phyloP scores from a whole-genome alignment of 371 early-diverging fungal species.

The Mucor circinelloides region DNA sequence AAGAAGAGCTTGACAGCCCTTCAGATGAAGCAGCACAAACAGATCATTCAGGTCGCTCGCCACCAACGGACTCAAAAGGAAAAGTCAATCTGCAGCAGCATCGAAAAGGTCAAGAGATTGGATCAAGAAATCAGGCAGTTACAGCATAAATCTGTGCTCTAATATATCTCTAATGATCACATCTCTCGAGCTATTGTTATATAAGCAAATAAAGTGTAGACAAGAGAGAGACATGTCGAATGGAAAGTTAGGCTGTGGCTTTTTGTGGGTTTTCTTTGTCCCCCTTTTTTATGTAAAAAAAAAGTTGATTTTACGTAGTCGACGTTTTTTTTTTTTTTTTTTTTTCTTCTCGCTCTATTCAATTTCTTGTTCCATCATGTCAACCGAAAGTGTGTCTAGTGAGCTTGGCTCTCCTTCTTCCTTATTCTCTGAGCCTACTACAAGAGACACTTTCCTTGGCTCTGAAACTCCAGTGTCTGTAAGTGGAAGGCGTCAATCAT shows the following conservation, averaged over 20 bases:
- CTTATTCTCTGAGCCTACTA: constrained; percentile 3
- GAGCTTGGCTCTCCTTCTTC: neutral
- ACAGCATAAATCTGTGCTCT: neutral
- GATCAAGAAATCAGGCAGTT: neutral
- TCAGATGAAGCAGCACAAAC: neutral
- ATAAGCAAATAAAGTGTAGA: neutral
- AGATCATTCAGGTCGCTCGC: neutral
- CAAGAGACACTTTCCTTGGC: constrained; percentile 3
- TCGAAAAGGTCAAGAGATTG: neutral
- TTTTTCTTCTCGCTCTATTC: neutral
- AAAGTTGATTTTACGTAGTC: neutral
- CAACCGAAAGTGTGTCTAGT: neutral
- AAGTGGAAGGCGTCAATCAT: neutral
- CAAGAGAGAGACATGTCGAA: neutral
- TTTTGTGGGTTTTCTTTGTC: neutral
- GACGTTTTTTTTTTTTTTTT: neutral
- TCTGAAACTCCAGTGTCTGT: neutral
- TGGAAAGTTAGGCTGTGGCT: neutral
- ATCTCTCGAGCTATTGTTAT: neutral
- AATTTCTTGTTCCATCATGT: neutral
- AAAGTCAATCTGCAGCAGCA: neutral
- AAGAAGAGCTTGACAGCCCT: neutral
- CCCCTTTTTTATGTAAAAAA: neutral
- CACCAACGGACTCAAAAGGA: neutral
- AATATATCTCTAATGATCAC: neutral